Percentiles rank a stretch among this genome's conserved stretches.
phyloP scores from a whole-genome alignment of 2,329 filamentous ascomycete species.

The Myriosclerotinia curreyana region DNA sequence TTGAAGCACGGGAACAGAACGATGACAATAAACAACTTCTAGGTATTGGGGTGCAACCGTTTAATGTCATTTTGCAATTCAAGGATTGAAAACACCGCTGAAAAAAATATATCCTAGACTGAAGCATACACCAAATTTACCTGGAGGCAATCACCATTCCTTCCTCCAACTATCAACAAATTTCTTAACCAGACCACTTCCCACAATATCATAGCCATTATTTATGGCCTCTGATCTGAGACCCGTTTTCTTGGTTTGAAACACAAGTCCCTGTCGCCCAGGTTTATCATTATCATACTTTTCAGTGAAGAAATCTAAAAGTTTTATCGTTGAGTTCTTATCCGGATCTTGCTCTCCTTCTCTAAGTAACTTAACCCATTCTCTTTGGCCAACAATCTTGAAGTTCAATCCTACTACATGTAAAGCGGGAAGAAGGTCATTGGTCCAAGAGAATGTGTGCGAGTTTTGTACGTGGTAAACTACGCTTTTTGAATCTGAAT shows the following conservation, averaged over 20 bases:
- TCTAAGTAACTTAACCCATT: slow-evolving; percentile 48
- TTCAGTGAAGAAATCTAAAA: slow-evolving; percentile 49
- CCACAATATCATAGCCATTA: slow-evolving; percentile 41
- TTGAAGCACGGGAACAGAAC: not conserved
- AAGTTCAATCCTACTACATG: slow-evolving; percentile 46
- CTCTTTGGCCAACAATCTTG: slow-evolving; percentile 43
- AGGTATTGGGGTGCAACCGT: not conserved
- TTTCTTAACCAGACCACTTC: slow-evolving; percentile 42
- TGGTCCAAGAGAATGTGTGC: slow-evolving; percentile 47
- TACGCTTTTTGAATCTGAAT: slow-evolving; percentile 27
- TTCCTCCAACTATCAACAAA: slow-evolving; percentile 41
- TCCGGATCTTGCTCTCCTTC: slow-evolving; percentile 48
- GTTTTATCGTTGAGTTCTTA: slow-evolving; percentile 51
- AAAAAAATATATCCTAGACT: not conserved
- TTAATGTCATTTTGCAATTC: not conserved
- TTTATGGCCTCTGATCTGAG: slow-evolving; percentile 34
- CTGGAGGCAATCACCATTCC: slow-evolving; percentile 12
- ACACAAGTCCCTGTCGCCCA: slow-evolving; percentile 41
- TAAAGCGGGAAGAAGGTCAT: slow-evolving; percentile 52
- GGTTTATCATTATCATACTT: slow-evolving; percentile 50
- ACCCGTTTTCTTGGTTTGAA: slow-evolving; percentile 41
- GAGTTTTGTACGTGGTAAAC: slow-evolving; percentile 54
- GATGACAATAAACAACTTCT: not conserved
- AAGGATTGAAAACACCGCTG: not conserved
- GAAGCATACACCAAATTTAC: not conserved